Base-by-base conservation (phyloP, 805 yeast species). In the Wickerhamiella bombiphila region DNA sequence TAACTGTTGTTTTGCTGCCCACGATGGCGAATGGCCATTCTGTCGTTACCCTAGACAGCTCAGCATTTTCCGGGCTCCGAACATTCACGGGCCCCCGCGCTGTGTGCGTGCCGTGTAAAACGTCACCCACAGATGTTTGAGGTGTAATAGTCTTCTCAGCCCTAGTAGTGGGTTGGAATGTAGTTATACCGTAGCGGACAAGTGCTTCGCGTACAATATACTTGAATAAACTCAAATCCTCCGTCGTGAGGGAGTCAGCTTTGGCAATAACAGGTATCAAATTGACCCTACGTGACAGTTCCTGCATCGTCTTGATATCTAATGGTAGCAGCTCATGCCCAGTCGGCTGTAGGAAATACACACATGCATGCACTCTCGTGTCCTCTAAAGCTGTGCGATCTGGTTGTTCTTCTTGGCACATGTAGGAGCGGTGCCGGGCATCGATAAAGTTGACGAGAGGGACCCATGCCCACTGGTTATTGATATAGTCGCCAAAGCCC, bases 371-470 rank as follows among this genome's bases (percentile, higher is more conserved):
- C 25, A 86, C 94, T 52, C 96, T 72, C 46, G 82, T 63, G 60
- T 86, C 96, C 29, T 60, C 60, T 8, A 56, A 34, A 32, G 36
- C 28, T 2, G 38, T 42, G 58, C 97, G 73, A 36, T 57, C 58
- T 24, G 97, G 97, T 61, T 86, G 97, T 54, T 83, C 91, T 55
- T 85, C 95, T 57, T 81, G 94, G 56, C 80, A 80, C 88, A 85
- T 79, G 56, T 62, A 83, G 18, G 79, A 69, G 52, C 78, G 85
- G 54, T 82, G 91, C 63, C 85, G 95, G 55, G 82, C 93, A 58
- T 85, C 94, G 45, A 86, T 74, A 58, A 82, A 86, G 57, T 82
- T 93, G 43, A 80, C 66, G 49, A 83, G 70, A 28, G 94, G 83
- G 42, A 76, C 77, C 93, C 94, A 83, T 32, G 91, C 69, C 55